A percentile compares a stretch with the other conserved stretches of the same genome.
Evolutionary conservation across 1,139 yeast species (phyloP).

Genomic region (Kodamaea fungicola): DNA sequence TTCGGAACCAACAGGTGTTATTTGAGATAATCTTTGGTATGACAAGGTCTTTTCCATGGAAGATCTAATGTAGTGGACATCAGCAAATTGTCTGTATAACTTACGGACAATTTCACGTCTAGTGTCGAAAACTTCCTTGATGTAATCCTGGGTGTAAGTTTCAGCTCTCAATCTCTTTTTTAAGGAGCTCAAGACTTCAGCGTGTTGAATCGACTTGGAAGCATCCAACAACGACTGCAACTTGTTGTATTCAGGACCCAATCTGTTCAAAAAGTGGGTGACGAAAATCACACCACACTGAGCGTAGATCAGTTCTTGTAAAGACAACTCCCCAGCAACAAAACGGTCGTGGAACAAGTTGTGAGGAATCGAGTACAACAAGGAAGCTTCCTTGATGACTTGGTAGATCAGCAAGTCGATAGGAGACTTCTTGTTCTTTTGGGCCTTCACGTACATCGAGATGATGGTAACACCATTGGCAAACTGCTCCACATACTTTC

Average conservation of each 20-base stretch:
- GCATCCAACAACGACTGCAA: constrained; percentile 63
- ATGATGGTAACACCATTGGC: constrained; percentile 83
- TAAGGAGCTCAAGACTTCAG: constrained; percentile 74
- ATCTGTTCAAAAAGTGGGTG: constrained; percentile 88
- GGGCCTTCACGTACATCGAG: constrained; percentile 76
- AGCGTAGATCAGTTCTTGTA: constrained; percentile 92
- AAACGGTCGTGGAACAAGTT: constrained; percentile 76
- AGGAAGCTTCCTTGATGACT: constrained; percentile 90
- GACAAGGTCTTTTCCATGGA: constrained; percentile 79
- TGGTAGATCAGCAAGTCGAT: constrained; percentile 81
- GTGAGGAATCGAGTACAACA: constrained; percentile 87
- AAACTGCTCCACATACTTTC: constrained; percentile 94
- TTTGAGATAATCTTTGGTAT: constrained; percentile 79
- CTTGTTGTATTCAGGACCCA: constrained; percentile 85
- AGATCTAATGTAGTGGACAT: constrained; percentile 76
- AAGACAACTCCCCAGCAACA: constrained; percentile 73
- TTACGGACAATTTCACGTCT: constrained; percentile 75
- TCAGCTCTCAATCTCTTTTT: constrained; percentile 91
- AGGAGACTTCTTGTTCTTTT: constrained; percentile 34
- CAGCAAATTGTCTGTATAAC: constrained; percentile 89
- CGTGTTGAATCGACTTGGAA: constrained; percentile 56
- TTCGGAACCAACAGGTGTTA: constrained; percentile 71
- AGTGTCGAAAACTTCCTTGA: constrained; percentile 70
- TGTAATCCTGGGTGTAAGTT: constrained; percentile 85
- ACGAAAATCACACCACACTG: constrained; percentile 92